phyloP scores from a whole-genome alignment of 768 basidiomycete genomes.

The Tylopilus rubrobrunneus region DNA sequence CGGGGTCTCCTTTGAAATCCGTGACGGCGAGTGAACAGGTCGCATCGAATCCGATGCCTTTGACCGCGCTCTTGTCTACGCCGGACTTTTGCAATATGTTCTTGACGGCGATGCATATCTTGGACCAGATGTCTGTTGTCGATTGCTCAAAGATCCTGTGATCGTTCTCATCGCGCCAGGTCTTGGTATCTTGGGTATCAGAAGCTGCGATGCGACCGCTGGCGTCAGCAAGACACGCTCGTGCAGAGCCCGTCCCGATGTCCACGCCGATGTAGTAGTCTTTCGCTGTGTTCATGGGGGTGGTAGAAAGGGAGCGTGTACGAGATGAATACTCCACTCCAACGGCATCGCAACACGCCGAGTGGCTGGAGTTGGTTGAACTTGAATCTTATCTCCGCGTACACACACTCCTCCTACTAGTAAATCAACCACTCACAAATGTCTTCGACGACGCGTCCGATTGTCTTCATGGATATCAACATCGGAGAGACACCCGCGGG shows the following conservation, averaged over 20 bases:
- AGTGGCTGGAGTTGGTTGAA: background rate
- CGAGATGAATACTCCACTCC: constrained; percentile 13
- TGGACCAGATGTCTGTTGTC: constrained; percentile 80
- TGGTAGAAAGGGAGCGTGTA: constrained; percentile 3
- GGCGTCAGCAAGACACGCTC: constrained; percentile 73
- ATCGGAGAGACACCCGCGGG: constrained; percentile 97
- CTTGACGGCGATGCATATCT: constrained; percentile 58
- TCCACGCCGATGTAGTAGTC: constrained; percentile 70
- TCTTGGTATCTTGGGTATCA: constrained; percentile 75
- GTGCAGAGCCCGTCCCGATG: constrained; percentile 92
- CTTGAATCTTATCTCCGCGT: background rate
- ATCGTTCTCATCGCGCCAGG: constrained; percentile 81
- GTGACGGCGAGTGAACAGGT: constrained; percentile 94
- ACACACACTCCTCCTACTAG: no score
- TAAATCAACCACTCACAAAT: constrained; percentile 18
- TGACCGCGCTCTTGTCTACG: constrained; percentile 58
- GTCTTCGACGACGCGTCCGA: constrained; percentile 61
- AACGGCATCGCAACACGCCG: background rate
- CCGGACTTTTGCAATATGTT: constrained; percentile 58
- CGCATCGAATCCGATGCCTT: constrained; percentile 92
- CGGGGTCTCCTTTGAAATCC: constrained; percentile 66
- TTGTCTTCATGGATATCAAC: constrained; percentile 96
- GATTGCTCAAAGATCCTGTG: constrained; percentile 97
- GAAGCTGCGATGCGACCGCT: constrained; percentile 74
- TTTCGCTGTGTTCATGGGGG: constrained; percentile 34